Percentiles rank a stretch among this genome's conserved stretches.
Evolutionary conservation across 2,329 filamentous ascomycete species (phyloP).

Genomic region (Colletotrichum shisoi): DNA sequence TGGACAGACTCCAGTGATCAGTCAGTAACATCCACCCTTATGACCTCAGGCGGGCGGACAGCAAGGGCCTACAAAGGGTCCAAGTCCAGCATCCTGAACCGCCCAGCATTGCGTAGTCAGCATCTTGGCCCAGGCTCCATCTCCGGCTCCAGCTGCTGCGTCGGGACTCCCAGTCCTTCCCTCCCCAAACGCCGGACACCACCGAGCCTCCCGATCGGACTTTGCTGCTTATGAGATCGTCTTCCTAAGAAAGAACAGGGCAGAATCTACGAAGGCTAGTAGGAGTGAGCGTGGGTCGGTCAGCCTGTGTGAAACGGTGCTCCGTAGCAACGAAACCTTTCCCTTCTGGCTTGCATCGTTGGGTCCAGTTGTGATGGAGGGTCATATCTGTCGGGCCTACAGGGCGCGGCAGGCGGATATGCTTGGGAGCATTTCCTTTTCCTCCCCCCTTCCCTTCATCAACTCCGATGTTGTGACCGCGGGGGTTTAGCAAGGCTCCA

Average conservation of each 20-base stretch:
- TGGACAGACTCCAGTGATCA: background rate
- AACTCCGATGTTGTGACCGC: slow-evolving; percentile 27
- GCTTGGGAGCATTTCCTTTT: slow-evolving; percentile 24
- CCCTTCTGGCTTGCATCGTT: slow-evolving; percentile 23
- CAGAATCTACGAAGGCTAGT: slow-evolving; percentile 15
- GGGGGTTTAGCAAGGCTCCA: slow-evolving; percentile 26
- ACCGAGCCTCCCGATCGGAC: slow-evolving; percentile 39
- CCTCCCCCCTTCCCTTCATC: slow-evolving; percentile 14
- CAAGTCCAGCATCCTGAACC: slow-evolving; percentile 30
- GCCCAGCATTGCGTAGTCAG: slow-evolving; percentile 7
- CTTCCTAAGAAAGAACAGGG: slow-evolving; percentile 23
- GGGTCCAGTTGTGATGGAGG: slow-evolving; percentile 34
- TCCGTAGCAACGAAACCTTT: slow-evolving; percentile 30
- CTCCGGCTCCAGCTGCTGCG: slow-evolving; percentile 33
- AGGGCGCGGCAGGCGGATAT: slow-evolving; percentile 32
- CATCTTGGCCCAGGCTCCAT: slow-evolving; percentile 31
- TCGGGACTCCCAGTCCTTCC: slow-evolving; percentile 33
- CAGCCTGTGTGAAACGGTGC: slow-evolving; percentile 38
- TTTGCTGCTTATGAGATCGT: slow-evolving; percentile 28
- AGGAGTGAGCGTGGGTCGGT: slow-evolving; percentile 29
- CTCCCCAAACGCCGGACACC: slow-evolving; percentile 38
- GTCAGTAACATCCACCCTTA: slow-evolving; percentile 17
- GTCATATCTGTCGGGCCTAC: slow-evolving; percentile 29
- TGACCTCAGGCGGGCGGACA: slow-evolving; percentile 34
- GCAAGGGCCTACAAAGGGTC: slow-evolving; percentile 29